Evolutionary conservation across 169 alveolate genomes (phyloP).

Genomic region (Amoebophrya sp.): DNA sequence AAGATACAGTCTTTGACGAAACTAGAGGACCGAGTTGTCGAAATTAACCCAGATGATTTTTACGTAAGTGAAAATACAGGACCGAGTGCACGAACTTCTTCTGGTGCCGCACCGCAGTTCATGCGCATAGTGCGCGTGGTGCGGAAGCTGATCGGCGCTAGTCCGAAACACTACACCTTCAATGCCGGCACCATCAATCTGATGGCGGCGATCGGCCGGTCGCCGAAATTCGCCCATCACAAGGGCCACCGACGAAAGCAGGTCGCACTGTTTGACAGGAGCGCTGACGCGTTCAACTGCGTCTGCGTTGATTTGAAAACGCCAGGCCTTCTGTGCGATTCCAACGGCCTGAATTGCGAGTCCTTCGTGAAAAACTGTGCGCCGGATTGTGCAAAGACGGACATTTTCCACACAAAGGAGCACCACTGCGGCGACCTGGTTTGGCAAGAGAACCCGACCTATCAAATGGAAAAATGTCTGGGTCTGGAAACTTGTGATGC

Average conservation of each 20-base stretch:
- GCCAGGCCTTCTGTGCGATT: not conserved
- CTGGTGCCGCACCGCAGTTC: too few relatives aligned
- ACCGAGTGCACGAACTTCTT: too few relatives aligned
- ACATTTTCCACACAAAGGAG: too few relatives aligned
- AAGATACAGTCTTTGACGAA: not conserved
- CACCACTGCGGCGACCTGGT: not conserved
- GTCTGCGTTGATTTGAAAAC: not conserved
- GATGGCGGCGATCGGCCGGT: not conserved
- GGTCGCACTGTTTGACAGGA: not conserved
- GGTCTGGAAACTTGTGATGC: too few relatives aligned
- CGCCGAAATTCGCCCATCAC: not conserved
- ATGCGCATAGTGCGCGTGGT: too few relatives aligned
- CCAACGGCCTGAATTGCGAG: not conserved
- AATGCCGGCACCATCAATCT: not conserved
- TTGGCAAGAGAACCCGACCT: not conserved
- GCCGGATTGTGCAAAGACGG: not conserved
- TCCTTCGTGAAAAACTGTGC: not conserved
- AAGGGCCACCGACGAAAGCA: not conserved
- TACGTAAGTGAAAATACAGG: too few relatives aligned
- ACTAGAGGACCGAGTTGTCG: too few relatives aligned
- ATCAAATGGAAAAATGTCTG: too few relatives aligned
- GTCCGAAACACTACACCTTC: not conserved
- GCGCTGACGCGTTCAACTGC: not conserved
- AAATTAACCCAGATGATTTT: too few relatives aligned
- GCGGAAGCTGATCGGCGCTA: not conserved